Conservation (phyloP, 306 rosid genomes). For the Betula pendula region DNA sequence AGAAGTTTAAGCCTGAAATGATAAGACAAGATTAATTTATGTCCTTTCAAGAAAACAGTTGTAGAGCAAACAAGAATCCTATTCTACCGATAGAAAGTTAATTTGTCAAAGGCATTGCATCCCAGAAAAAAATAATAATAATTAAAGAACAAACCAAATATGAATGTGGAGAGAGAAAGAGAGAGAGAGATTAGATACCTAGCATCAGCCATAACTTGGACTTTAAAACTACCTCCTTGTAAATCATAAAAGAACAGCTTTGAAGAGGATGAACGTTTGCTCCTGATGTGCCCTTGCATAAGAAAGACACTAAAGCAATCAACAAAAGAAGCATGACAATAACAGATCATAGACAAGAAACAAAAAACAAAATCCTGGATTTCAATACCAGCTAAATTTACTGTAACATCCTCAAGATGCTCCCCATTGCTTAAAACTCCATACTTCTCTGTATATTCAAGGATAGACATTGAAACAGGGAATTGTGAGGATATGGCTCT, state of each 20-base stretch:
- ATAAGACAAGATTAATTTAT: neutral
- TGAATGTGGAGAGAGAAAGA: neutral
- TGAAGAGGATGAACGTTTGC: slow-evolving; percentile 69
- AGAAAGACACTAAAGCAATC: neutral
- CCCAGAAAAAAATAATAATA: neutral
- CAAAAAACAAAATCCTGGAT: neutral
- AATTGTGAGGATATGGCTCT: slow-evolving; percentile 88
- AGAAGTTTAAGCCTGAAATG: neutral
- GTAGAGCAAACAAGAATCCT: neutral
- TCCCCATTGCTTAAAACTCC: slow-evolving; percentile 58
- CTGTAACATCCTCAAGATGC: slow-evolving; percentile 65
- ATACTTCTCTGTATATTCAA: slow-evolving; percentile 48
- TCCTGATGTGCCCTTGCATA: slow-evolving; percentile 52
- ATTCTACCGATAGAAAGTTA: neutral
- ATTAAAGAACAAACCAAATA: neutral
- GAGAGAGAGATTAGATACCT: slow-evolving; percentile 43
- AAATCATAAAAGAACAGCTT: slow-evolving; percentile 79
- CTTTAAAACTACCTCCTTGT: slow-evolving; percentile 60
- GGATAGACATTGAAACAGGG: slow-evolving; percentile 53
- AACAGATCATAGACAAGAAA: neutral
- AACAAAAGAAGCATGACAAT: neutral
- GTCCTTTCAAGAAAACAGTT: neutral
- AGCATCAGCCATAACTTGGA: slow-evolving; percentile 87
- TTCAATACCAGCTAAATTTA: slow-evolving; percentile 66
- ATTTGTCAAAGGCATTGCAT: neutral